Evolutionary conservation across 2,329 filamentous ascomycete genomes (phyloP), one percentile per base, ranked within the genome.

Genomic region (Macrophomina tecta): DNA sequence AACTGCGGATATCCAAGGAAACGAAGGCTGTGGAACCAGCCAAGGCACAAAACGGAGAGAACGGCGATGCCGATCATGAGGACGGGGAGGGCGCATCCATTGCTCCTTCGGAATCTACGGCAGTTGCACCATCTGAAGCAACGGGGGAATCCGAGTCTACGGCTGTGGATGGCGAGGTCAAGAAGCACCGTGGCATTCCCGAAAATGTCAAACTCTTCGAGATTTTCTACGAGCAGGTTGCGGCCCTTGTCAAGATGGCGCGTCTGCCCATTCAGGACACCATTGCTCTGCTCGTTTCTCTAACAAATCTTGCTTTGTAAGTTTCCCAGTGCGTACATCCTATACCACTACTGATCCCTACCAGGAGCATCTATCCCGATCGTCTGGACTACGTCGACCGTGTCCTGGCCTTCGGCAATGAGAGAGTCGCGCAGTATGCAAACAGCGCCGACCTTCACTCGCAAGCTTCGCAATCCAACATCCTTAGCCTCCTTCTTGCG

Each of bases 361-460:
- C 5, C 56, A 85, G 83, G 69, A 98, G 97, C 78, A 97, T 98
- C 71, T 98, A 99, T 75, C 94, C 95, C 0, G 90, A 95, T 69
- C 87, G 91, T 66, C 83, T 98, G 68, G 94, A 98, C 82, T 98
- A 97, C 74, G 92, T 98, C 60, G 93, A 99, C 75, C 94, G 98
- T 78, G 91, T 98, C 56, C 84, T 99, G 46, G 89, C 91, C 65
- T 98, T 95, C 77, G 94, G 94, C 60, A 90, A 91, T 62, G 85
- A 89, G 73, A 97, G 98, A 79, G 92, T 94, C 45, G 86, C 88
- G 62, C 93, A 97, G 76, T 92, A 96, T 78, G 89, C 91, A 67
- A 97, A 97, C 79, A 97, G 94, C 72, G 90, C 95, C n/a, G 95
- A 99, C 74, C 84, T 99, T 34, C 95, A 98, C 80, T 94, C 94